Evolutionary conservation across 768 basidiomycete species (phyloP), one percentile per base, ranked within the genome.

Genomic region (Hemileccinum rubropunctum): DNA sequence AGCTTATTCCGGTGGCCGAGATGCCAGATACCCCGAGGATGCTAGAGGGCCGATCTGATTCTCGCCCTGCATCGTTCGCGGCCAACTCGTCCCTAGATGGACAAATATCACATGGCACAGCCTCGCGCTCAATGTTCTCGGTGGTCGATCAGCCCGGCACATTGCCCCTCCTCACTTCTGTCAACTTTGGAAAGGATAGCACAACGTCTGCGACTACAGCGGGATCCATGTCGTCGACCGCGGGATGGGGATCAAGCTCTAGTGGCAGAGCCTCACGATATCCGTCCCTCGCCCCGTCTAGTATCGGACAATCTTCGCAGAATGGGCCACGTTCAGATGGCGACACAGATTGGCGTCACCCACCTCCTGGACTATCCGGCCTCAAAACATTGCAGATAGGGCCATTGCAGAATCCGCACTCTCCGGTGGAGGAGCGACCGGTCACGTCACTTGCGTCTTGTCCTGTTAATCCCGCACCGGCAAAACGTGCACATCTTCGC

Each of bases 241-340:
- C 28, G 14, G 56, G 48, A 10, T 51, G 35, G 47, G 53, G 48
- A 10, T 56, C 61, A 21, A 9, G 33, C 10, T 59, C 59, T 6
- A 62, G 54, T 2, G 52, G 60, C 1, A 38, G 40, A 30, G 7
- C 49, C 2, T 66, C 65, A 5, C 65, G 67, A 8, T 67, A 67
- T 42, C 65, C 65, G 4, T 67, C 65, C 2, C 51, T 69, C 7
- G 48, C 62, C 15, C 2, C 45, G 3, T 66, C 65, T 10, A 68
- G 52, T 14, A 4, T 42, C 4, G 41, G 30, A 14, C 37, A 13
- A 30, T 51, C 59, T 7, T 56, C 52, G 12, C 51, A 6, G 1
- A 47, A 50, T 26, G 47, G 36, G 11, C 44, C 50, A 23, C 56
- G 37, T 23, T 48, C 58, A 1, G 62, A 63, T 10, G 32, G 26